These are phyloP conservation scores for Rhodotorula sp. DNA, from an alignment of 1,284 basidiomycete species.

Conservation along the genomic window DNA sequence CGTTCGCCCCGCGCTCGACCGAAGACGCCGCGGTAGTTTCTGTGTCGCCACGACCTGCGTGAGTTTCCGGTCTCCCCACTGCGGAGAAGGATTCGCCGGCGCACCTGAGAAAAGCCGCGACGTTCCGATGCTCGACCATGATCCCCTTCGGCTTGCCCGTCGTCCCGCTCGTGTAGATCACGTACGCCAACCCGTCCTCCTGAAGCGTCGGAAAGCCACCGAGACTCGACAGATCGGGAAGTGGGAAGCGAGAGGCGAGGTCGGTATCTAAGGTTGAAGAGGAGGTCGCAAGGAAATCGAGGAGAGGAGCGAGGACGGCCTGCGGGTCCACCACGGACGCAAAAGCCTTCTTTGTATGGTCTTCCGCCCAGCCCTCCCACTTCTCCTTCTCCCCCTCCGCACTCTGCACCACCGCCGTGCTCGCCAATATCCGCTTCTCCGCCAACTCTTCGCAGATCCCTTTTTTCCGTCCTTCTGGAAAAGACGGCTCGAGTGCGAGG, in stretches of 20 bases:
- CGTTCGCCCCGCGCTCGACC: constrained; percentile 32
- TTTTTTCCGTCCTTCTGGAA: constrained; percentile 31
- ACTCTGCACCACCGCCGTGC: constrained; percentile 22
- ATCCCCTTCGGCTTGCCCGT: constrained; percentile 42
- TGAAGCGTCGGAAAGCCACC: not conserved
- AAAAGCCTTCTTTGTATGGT: not conserved
- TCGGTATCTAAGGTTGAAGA: not conserved
- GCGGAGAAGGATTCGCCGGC: too few species aligned
- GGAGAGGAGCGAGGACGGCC: constrained; percentile 3
- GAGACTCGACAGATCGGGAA: not conserved
- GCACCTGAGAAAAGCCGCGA: constrained; percentile 37
- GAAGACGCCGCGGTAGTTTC: constrained; percentile 41
- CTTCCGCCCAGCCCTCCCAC: constrained; percentile 12
- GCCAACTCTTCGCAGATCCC: constrained; percentile 30
- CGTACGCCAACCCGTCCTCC: constrained; percentile 33
- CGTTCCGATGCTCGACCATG: constrained; percentile 38
- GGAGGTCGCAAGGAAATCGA: not conserved
- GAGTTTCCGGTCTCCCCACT: too few species aligned
- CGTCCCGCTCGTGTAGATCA: constrained; percentile 42
- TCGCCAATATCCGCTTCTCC: constrained; percentile 24
- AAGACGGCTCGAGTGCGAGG: constrained; percentile 41
- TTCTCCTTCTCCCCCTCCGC: constrained; percentile 13
- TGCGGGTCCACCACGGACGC: constrained; percentile 20
- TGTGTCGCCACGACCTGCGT: too few species aligned
- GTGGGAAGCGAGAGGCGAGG: constrained; percentile 3